Evolutionary conservation across 164 flowering plant species (phyloP), one percentile per base, ranked within the genome.

Genomic region (Cinnamomum micranthum): DNA sequence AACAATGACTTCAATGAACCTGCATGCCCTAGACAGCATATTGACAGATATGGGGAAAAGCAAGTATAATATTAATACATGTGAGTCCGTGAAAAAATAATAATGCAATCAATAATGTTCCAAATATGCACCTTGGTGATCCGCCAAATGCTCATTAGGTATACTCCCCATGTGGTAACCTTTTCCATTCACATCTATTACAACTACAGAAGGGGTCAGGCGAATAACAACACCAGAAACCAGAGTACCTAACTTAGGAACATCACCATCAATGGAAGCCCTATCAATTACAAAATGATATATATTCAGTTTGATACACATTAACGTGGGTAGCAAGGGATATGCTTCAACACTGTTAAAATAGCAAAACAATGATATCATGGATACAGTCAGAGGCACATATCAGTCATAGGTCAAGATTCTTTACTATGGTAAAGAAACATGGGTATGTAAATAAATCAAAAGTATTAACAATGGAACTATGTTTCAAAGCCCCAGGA

Each of bases 211-310:
- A 50, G 93, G 80, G 41, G 87, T 87, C n/a, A 90, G 73, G 31
- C 72, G 74, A 58, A 87, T 94, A 78, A 94, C 93, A 72, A 89
- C 86, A 74, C 97, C 99, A 66, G 94, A 84, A 75, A 94, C 91
- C 74, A 91, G 7, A 78, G 87, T 86, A 63, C 99, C 99, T 72
- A 88, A 69, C 85, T 89, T 84, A 41, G 88, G 78, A 71, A 27
- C 51, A 64, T 88, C 88, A 24, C 27, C 79, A 78, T 86, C 89
- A 72, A 75, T 86, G 52, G 89, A 78, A 66, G 75, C 77, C 79
- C 98, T 92, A 84, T 50, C 19, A 71, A 17, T 62, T 55, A 15
- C 12, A 68, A 73, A 74, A 63, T 55, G 1, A 69, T 14, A 51
- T 2, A 14, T 24, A 51, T 12, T 66, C 17, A 66, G 24, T 62